Conservation (phyloP, 1,284 basidiomycete genomes). For the Ustilago xerochloae region DNA sequence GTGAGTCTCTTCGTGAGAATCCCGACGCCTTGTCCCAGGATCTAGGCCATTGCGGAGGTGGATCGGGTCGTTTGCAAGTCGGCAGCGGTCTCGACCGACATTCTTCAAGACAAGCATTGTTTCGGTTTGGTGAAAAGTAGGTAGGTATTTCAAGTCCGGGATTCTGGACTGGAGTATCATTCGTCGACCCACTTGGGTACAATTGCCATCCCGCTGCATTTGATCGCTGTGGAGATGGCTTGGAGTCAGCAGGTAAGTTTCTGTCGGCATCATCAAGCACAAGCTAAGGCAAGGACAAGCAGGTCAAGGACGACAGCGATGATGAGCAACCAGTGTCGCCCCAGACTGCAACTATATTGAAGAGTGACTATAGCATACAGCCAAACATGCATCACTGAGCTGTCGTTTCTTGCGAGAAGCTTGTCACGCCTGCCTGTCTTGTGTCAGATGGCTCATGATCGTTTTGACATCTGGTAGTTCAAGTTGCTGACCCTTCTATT, state of each 20-base stretch:
- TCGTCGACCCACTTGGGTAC: not conserved
- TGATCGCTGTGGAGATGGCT: slow-evolving; percentile 8
- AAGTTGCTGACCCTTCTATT: slow-evolving; percentile 1
- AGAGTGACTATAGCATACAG: slow-evolving; percentile 54
- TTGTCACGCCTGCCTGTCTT: not conserved
- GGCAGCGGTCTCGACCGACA: slow-evolving; percentile 54
- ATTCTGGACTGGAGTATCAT: too few relatives aligned
- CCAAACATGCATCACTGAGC: slow-evolving; percentile 59
- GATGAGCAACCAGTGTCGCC: slow-evolving; percentile 58
- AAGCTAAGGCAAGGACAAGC: not conserved
- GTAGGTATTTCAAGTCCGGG: slow-evolving; percentile 10
- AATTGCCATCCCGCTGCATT: slow-evolving; percentile 13
- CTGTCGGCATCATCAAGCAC: not conserved
- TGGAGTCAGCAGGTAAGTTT: slow-evolving; percentile 12
- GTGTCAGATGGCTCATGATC: not conserved
- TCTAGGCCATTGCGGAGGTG: slow-evolving; percentile 45
- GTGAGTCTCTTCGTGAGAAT: slow-evolving; percentile 52
- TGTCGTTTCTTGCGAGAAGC: slow-evolving; percentile 27
- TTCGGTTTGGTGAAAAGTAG: not conserved
- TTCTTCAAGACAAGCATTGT: not conserved
- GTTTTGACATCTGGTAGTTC: not conserved
- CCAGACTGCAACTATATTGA: slow-evolving; percentile 58
- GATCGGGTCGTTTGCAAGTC: slow-evolving; percentile 50
- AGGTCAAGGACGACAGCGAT: slow-evolving; percentile 27
- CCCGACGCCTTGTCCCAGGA: slow-evolving; percentile 54